Evolutionary conservation across 163 green algal genomes (phyloP), one percentile per base, ranked within the genome.

Genomic region (Picocystis sp.): DNA sequence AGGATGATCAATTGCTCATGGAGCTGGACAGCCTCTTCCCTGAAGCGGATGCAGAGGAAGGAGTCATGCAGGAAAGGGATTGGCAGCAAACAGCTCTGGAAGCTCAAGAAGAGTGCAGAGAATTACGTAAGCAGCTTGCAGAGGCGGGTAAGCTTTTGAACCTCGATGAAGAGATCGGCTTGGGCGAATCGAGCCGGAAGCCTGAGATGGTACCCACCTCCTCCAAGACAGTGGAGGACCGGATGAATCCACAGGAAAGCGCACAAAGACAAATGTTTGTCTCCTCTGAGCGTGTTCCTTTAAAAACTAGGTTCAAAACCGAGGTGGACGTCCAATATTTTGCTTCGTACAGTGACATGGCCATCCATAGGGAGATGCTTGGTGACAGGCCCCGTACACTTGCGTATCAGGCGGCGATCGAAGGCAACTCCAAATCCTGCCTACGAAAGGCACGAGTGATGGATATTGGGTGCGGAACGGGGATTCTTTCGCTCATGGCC

Each of bases 281-380:
- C 3, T 11, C 47, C 17, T 10, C 47, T 3, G 9, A 54, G 24
- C 11, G 3, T 33, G 47, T 11, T 15, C 11, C 8, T 3, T 15
- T 11, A 19, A 34, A 33, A 19, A 38, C 3, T 11, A 33, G 34
- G 47, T 45, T 45, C 24, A 54, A 54, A 8, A 34, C 38, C n/a
- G 33, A 24, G 5, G 38, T 54, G 9, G 47, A 54, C 47, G 38
- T 45, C 9, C 11, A 54, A 33, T 54, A 54, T 34, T 54, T 54
- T 54, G 47, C 34, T 11, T 54, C 47, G 3, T 54, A 54, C 47
- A 34, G 24, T 24, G 47, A 34, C 15, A 45, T 54, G 34, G 47
- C 24, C 47, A 54, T 54, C 47, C 47, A 54, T 11, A 54, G 47
- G 47, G 47, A 54, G 11, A 54, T 54, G 47, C 47, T 54, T 11